phyloP scores from a whole-genome alignment of 805 yeast genomes.

The Yarrowia keelungensis region DNA sequence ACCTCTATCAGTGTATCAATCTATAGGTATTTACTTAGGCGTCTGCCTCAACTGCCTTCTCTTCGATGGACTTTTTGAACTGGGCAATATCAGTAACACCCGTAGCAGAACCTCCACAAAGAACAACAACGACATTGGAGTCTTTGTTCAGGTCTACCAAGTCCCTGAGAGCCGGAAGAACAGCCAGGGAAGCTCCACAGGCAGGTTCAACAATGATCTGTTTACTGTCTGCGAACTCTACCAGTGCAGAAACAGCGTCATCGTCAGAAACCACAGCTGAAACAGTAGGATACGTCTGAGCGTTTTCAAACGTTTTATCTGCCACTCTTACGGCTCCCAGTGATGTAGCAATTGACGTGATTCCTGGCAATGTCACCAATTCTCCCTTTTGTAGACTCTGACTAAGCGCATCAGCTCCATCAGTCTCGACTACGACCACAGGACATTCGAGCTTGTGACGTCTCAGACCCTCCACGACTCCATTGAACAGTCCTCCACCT shows the following conservation, averaged over 20 bases:
- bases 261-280: slow-evolving; percentile 57
- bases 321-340: slow-evolving; percentile 66
- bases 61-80: slow-evolving; percentile 6
- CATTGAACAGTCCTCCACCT: slow-evolving; percentile 91
- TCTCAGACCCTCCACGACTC: slow-evolving; percentile 79
- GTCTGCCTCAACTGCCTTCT: background rate
- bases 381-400: slow-evolving; percentile 55
- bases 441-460: slow-evolving; percentile 55
- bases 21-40: too few relatives aligned
- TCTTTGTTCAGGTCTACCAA: slow-evolving; percentile 40
- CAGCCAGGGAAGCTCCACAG: slow-evolving; percentile 68
- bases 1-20: background rate
- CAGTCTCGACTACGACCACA: slow-evolving; percentile 63
- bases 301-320: slow-evolving; percentile 54
- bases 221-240: slow-evolving; percentile 56
- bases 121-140: slow-evolving; percentile 43
- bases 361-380: slow-evolving; percentile 53
- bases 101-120: slow-evolving; percentile 46
- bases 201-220: slow-evolving; percentile 68
- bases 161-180: slow-evolving; percentile 13
- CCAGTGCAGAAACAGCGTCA: slow-evolving; percentile 60
- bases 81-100: slow-evolving; percentile 14
- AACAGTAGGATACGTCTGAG: slow-evolving; percentile 51
- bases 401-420: slow-evolving; percentile 64
- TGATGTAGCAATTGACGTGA: slow-evolving; percentile 62